These are phyloP conservation scores for Medicago lupulina DNA, from an alignment of 306 rosid genomes.

Conservation along the genomic window DNA sequence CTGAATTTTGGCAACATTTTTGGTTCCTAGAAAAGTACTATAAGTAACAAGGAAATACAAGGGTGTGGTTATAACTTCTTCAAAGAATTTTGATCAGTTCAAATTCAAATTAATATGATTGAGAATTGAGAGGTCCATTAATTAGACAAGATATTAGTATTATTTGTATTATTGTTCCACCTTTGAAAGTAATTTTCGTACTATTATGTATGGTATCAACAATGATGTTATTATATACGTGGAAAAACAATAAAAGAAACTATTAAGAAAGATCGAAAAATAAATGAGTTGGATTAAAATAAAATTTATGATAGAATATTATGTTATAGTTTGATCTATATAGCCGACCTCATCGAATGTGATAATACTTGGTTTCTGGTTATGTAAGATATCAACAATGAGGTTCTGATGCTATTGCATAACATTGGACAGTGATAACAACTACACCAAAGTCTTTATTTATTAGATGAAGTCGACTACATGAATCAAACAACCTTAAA, in stretches of 20 bases:
- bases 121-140: constrained; percentile 18
- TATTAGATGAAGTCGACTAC: neutral
- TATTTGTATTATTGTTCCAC: constrained; percentile 37
- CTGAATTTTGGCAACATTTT: constrained; percentile 54
- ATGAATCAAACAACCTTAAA: neutral
- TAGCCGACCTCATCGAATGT: too few species aligned
- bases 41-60: neutral
- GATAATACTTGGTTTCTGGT: neutral
- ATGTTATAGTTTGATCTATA: too few species aligned
- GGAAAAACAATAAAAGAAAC: too few species aligned
- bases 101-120: constrained; percentile 23
- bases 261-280: too few species aligned
- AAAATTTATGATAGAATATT: too few species aligned
- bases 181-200: constrained; percentile 32
- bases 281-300: too few species aligned
- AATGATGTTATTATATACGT: too few species aligned
- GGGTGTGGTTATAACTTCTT: neutral
- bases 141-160: constrained; percentile 8
- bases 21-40: constrained; percentile 17
- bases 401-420: constrained; percentile 27
- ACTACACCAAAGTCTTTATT: neutral
- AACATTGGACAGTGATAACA: neutral
- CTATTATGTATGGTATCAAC: constrained; percentile 10
- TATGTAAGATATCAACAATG: constrained; percentile 14
- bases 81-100: neutral